Base-by-base conservation (phyloP, 2,329 filamentous ascomycete genomes). In the Myrmaecium sp. region DNA sequence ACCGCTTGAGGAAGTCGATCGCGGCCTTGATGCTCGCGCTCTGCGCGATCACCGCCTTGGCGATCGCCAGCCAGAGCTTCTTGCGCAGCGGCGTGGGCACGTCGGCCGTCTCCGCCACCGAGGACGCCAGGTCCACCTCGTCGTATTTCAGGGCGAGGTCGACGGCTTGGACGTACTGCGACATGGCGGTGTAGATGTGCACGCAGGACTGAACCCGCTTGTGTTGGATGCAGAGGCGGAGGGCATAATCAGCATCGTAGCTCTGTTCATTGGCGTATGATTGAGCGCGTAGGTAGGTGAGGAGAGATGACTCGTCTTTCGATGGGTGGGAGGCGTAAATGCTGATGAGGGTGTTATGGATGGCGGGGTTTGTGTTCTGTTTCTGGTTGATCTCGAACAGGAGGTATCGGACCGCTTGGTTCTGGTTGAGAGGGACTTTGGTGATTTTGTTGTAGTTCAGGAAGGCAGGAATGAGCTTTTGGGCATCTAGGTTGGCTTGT, bases 131-230 rank as follows among this genome's bases (percentile, higher is more conserved):
- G 34, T 94, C 83, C 26, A 94, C 71, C 44, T 93, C 77, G 40
- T 83, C 68, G 47, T 95, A 81, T 24, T 84, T 79, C 17, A 98
- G 64, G 1, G 89, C 89, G 4, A 98, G 67, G 43, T 93, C 81
- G 4, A 98, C 89, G 1, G 86, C 86, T 50, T 91, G 81, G 11
- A 81, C 68, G 46, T 92, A 94, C 49, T 95, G 83, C 1, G 77
- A 77, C 86, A 98, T 98, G 33, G 75, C 79, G 30, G 79, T 92
- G 59, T 95, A 98, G 35, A 98, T 94, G 51, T 95, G 84, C 4
- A 95, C 86, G 44, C 84, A 93, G 9, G 82, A 91, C 35, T 93
- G 74, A 1, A 94, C 84, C 23, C 89, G 77, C 38, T 84, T 74
- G 53, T 98, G 74, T 42, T 94, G 79, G 37, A 98, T 95, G 54